A percentile compares a stretch with the other conserved stretches of the same genome.
phyloP scores from a whole-genome alignment of 2,329 filamentous ascomycete species.

The Clathrospora elynae region DNA sequence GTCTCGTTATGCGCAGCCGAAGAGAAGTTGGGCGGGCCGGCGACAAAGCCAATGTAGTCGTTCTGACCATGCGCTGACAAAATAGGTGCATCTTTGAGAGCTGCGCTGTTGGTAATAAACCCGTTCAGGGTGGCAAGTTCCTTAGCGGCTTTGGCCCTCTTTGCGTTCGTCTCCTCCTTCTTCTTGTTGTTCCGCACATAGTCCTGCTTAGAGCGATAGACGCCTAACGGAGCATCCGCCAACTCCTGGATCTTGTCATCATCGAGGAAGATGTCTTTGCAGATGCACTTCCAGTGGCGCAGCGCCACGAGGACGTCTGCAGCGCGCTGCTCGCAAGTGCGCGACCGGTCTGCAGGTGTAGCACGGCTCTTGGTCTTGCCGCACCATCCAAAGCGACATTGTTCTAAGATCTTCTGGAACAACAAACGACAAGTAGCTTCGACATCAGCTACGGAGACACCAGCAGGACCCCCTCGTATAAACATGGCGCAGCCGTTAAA shows the following conservation, averaged over 20 bases:
- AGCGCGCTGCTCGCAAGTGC: slow-evolving; percentile 5
- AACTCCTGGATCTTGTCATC: slow-evolving; percentile 7
- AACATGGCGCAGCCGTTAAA: slow-evolving; percentile 1
- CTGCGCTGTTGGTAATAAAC: too few relatives aligned
- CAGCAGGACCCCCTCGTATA: background rate
- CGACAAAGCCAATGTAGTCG: too few relatives aligned
- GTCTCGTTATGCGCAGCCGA: too few relatives aligned
- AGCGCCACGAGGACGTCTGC: slow-evolving; percentile 6
- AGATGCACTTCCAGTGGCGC: slow-evolving; percentile 9
- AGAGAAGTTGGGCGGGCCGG: too few relatives aligned
- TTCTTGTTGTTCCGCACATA: slow-evolving; percentile 1
- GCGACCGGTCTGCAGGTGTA: background rate
- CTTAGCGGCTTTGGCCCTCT: background rate
- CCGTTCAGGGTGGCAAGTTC: too few relatives aligned
- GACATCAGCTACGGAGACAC: background rate
- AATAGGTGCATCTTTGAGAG: too few relatives aligned
- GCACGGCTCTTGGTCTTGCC: background rate
- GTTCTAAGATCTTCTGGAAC: slow-evolving; percentile 4
- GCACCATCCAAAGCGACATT: slow-evolving; percentile 3
- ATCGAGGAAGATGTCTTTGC: slow-evolving; percentile 6
- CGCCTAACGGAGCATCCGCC: slow-evolving; percentile 5
- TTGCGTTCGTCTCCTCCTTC: background rate
- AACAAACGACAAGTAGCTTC: slow-evolving; percentile 8
- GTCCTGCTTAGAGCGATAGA: background rate
- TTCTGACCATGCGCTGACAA: too few relatives aligned